Evolutionary conservation across 257 asterid species (phyloP), one percentile per base, ranked within the genome.

Genomic region (Solanum piurae): DNA sequence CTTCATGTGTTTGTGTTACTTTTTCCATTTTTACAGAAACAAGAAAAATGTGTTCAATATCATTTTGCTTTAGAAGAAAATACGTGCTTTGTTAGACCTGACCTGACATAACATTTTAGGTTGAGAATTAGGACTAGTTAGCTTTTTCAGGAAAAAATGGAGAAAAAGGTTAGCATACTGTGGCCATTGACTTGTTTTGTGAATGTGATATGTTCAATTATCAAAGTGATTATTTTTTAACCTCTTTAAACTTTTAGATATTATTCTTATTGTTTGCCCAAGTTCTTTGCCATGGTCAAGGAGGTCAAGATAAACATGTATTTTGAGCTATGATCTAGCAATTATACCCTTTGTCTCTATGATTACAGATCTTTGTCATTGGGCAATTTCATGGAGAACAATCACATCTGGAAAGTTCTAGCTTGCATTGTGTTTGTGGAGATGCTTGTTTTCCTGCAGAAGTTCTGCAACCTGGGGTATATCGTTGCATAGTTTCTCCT

Each of bases 381-480:
- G 99, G 98, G 44, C 84, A 72, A 91, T 95, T 94, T 88, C 91
- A 86, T 62, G 94, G 91, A 31, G 94, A 93, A 84, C 93, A 91
- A 68, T 71, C 87, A 84, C 93, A 89, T 77, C 83, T 62, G 33
- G 66, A 90, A 14, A 94, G 88, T 49, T 91, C 95, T 87, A 89
- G 86, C 85, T 62, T 96, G 86, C 91, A 89, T 85, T 94, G 95
- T 82, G 92, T 92, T 20, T 96, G 98, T 89, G 98, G 98, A 90
- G 93, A 92, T 91, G 88, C 88, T 71, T 84, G 93, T 88, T 87
- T 86, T 89, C 95, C 94, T 44, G 93, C 92, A 55, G 94, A 93
- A 91, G 84, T 90, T 86, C 90, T 95, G 84, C 98, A 95, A 86
- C 89, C 93, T 60, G 99, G 98, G 89, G 99, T 97, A 21, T 96